phyloP scores from a whole-genome alignment of 23 red algal species.

The Gracilaria gracilis region DNA sequence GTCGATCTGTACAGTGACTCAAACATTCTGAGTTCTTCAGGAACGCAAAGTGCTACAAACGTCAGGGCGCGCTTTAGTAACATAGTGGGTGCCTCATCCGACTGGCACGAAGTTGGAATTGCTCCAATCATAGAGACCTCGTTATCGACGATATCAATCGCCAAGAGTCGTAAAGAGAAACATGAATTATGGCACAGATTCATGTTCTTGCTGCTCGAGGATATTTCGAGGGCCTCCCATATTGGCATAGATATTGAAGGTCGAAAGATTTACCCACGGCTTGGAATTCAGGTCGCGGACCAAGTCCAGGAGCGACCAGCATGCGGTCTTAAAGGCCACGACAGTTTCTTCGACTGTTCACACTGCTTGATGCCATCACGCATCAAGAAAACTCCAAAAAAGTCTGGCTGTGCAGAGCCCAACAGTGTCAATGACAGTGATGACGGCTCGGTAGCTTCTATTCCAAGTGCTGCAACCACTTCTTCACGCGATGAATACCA shows the following conservation, averaged over 20 bases:
- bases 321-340: not conserved
- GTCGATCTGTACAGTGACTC: slow-evolving; percentile 8
- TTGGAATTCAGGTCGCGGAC: not conserved
- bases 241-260: not conserved
- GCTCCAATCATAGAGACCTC: not conserved
- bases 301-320: slow-evolving; percentile 2
- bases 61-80: not conserved
- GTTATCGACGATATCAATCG: not conserved
- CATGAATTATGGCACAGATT: slow-evolving; percentile 8
- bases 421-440: too few relatives aligned
- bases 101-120: slow-evolving; percentile 26
- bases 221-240: not conserved
- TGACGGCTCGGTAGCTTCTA: too few relatives aligned
- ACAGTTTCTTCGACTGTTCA: slow-evolving; percentile 8
- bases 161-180: not conserved
- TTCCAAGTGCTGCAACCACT: too few relatives aligned
- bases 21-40: not conserved
- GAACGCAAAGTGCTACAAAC: slow-evolving; percentile 9
- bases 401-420: not conserved
- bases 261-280: not conserved
- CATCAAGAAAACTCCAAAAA: not conserved
- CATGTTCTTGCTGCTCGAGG: not conserved
- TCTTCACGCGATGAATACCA: not conserved
- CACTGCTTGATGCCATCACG: slow-evolving; percentile 20
- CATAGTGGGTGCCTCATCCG: not conserved